Conservation (phyloP, 331 rosid species). For the Spiraea crenata region DNA sequence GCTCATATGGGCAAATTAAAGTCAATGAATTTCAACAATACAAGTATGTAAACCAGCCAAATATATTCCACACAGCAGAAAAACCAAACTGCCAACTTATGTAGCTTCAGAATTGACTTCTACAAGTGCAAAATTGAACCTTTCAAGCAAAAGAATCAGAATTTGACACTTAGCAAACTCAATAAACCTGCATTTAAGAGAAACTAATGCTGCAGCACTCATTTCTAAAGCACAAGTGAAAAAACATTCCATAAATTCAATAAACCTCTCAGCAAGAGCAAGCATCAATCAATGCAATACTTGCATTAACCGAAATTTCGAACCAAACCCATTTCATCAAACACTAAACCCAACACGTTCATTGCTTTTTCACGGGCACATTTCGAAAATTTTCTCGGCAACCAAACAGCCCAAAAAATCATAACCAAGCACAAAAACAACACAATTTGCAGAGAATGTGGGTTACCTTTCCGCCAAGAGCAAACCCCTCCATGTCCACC, state of each 20-base stretch:
- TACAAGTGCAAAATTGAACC: not conserved
- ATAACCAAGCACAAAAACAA: not conserved
- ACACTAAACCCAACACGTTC: not conserved
- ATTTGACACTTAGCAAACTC: not conserved
- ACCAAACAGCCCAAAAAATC: constrained; percentile 20
- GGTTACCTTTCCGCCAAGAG: constrained; percentile 75
- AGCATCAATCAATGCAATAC: not conserved
- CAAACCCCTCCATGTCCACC: constrained; percentile 78
- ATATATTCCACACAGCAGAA: not conserved
- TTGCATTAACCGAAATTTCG: constrained; percentile 4
- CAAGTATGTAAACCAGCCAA: not conserved
- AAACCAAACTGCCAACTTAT: not conserved
- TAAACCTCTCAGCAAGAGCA: not conserved
- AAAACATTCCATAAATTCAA: too few species aligned
- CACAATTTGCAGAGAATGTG: constrained; percentile 23
- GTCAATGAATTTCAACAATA: not conserved
- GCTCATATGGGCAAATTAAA: constrained; percentile 7
- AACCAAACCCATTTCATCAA: not conserved
- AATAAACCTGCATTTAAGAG: not conserved
- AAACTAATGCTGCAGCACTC: constrained; percentile 10
- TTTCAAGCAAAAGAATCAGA: not conserved
- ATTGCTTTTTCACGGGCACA: not conserved
- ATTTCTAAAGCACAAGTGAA: not conserved
- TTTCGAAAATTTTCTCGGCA: constrained; percentile 24
- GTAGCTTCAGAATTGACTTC: not conserved